Percentiles rank a stretch among this genome's conserved stretches.
Conservation (phyloP, 305 asterid species). For the Galium porrigens region DNA sequence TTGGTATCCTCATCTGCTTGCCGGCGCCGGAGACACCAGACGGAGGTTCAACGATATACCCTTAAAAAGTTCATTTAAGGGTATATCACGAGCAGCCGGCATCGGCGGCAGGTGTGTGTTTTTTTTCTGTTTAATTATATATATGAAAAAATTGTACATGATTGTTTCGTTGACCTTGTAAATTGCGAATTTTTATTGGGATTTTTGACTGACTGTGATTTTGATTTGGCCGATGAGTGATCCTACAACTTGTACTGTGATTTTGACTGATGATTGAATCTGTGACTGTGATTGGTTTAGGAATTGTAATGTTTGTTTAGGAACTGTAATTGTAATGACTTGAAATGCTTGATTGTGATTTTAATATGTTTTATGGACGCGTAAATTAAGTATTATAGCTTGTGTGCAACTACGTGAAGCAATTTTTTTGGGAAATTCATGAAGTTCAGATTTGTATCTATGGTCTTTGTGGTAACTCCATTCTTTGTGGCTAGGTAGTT, state of each 20-base stretch:
- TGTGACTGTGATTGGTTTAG: too few relatives aligned
- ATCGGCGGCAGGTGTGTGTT: not conserved
- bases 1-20: not conserved
- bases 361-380: too few relatives aligned
- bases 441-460: too few relatives aligned
- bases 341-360: too few relatives aligned
- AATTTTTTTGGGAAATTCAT: too few relatives aligned
- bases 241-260: not conserved
- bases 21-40: not conserved
- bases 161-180: not conserved
- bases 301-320: too few relatives aligned
- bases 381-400: too few relatives aligned
- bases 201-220: not conserved
- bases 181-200: not conserved
- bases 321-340: too few relatives aligned
- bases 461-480: not conserved
- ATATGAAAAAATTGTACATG: not conserved
- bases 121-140: not conserved
- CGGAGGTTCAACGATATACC: not conserved
- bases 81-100: not conserved
- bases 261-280: not conserved
- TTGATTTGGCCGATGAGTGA: not conserved
- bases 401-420: too few relatives aligned
- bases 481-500: not conserved
- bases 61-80: not conserved